These are phyloP conservation scores for Neurospora sp. DNA, from an alignment of 495 filamentous ascomycete genomes.

Conservation along the genomic window DNA sequence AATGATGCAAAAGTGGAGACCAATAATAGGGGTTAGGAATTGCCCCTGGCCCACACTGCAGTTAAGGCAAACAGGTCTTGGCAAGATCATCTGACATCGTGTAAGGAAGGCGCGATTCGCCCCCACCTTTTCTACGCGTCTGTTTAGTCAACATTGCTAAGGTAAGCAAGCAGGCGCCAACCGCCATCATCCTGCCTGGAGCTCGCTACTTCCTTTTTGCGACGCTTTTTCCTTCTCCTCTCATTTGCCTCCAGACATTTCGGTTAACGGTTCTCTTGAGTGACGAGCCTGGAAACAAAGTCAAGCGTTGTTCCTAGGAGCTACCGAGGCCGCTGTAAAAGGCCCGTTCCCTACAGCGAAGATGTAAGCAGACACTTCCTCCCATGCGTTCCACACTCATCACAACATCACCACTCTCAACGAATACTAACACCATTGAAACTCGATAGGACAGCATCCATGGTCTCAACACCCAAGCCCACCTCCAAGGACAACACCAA, in stretches of 20 bases:
- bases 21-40: neutral
- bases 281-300: neutral
- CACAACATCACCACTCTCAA: neutral
- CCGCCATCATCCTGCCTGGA: neutral
- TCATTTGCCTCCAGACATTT: neutral
- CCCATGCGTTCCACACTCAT: neutral
- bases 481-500: slow-evolving; percentile 19
- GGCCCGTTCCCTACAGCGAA: neutral
- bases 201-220: neutral
- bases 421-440: neutral
- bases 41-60: neutral
- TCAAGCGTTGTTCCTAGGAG: neutral
- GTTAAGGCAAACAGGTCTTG: neutral
- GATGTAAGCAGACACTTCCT: neutral
- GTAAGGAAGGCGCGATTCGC: neutral
- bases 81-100: neutral
- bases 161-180: neutral
- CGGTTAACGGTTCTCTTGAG: neutral
- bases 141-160: slow-evolving; percentile 2
- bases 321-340: neutral
- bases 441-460: neutral
- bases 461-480: slow-evolving; percentile 9
- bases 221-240: neutral
- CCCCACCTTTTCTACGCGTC: slow-evolving; percentile 1
- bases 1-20: neutral